A percentile compares a stretch with the other conserved stretches of the same genome.
Evolutionary conservation across 371 early-diverging fungal genomes (phyloP).

Genomic region (Caulochytrium protostelioides): DNA sequence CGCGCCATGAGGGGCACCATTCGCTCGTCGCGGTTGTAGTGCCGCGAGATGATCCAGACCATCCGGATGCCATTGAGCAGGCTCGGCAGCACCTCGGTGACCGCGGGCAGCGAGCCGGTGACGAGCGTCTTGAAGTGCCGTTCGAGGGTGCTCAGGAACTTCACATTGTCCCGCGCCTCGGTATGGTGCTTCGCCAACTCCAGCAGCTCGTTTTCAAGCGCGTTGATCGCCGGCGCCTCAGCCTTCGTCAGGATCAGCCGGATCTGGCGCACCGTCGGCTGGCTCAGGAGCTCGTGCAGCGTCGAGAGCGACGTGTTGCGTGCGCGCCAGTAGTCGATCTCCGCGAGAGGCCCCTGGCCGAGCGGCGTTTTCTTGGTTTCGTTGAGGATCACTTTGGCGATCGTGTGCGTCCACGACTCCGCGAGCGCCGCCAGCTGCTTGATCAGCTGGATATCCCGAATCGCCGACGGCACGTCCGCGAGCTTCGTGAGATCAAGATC

Average conservation of each 20-base stretch:
- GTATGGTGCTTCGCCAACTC: conserved; percentile 31
- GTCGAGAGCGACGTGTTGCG: conserved; percentile 23
- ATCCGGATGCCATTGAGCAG: conserved; percentile 34
- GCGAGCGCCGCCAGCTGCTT: conserved; percentile 16
- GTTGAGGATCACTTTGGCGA: conserved; percentile 15
- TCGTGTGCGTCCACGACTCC: conserved; percentile 29
- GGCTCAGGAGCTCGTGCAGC: conserved; percentile 28
- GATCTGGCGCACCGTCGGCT: conserved; percentile 21
- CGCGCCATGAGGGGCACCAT: conserved; percentile 38
- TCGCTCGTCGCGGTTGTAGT: conserved; percentile 36
- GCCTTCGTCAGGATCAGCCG: conserved; percentile 16
- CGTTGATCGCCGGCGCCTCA: conserved; percentile 1
- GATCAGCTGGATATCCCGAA: conserved; percentile 11
- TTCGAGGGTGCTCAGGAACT: conserved; percentile 31
- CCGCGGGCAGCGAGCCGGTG: conserved; percentile 21
- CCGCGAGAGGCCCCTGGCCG: conserved; percentile 30
- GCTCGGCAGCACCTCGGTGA: conserved; percentile 17
- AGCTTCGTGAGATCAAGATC: background rate
- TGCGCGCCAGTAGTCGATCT: conserved; percentile 35
- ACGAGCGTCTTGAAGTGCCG: conserved; percentile 33
- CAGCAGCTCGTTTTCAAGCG: conserved; percentile 24
- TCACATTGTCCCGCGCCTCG: conserved; percentile 36
- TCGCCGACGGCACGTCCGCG: conserved; percentile 5
- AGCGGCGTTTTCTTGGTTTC: conserved; percentile 22
- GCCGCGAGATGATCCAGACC: conserved; percentile 40